A percentile compares a stretch with the other conserved stretches of the same genome.
phyloP scores from a whole-genome alignment of 139 green algal species.

The Picochlorum sp. region DNA sequence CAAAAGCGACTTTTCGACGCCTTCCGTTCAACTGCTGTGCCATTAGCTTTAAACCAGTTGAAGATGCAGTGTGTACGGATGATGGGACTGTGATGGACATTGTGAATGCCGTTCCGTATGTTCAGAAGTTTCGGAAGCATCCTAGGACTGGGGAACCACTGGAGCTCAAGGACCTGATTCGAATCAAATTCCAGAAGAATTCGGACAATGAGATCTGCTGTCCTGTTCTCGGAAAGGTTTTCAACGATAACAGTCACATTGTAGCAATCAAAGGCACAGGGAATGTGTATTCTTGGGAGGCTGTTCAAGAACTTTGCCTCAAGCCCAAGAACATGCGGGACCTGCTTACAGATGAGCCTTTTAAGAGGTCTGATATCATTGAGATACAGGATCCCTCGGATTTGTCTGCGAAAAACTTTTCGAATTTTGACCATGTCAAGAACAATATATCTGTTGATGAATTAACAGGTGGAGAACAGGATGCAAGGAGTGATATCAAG shows the following conservation, averaged over 20 bases:
- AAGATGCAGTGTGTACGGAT: conserved; percentile 81
- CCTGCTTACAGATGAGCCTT: conserved; percentile 40
- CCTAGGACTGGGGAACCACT: conserved; percentile 78
- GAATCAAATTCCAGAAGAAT: conserved; percentile 90
- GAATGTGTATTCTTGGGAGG: conserved; percentile 42
- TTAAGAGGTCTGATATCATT: conserved; percentile 87
- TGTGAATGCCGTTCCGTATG: conserved; percentile 73
- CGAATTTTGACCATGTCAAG: conserved; percentile 85
- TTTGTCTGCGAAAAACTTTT: conserved; percentile 32
- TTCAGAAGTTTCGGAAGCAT: conserved; percentile 74
- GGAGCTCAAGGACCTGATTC: conserved; percentile 73
- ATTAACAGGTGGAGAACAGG: conserved; percentile 19
- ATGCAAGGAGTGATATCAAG: conserved; percentile 25
- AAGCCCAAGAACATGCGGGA: conserved; percentile 83
- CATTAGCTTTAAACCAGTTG: conserved; percentile 86
- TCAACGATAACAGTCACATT: conserved; percentile 95
- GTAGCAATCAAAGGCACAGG: conserved; percentile 70
- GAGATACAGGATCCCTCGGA: conserved; percentile 80
- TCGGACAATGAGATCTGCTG: conserved; percentile 72
- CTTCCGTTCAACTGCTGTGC: conserved; percentile 92
- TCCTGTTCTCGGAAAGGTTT: conserved; percentile 90
- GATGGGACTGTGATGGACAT: conserved; percentile 79
- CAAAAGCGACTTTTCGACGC: conserved; percentile 48
- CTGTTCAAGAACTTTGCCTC: conserved; percentile 87
- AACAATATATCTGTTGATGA: conserved; percentile 35